A percentile compares a stretch with the other conserved stretches of the same genome.
Conservation (phyloP, 306 rosid genomes). For the Sindora glabra region DNA sequence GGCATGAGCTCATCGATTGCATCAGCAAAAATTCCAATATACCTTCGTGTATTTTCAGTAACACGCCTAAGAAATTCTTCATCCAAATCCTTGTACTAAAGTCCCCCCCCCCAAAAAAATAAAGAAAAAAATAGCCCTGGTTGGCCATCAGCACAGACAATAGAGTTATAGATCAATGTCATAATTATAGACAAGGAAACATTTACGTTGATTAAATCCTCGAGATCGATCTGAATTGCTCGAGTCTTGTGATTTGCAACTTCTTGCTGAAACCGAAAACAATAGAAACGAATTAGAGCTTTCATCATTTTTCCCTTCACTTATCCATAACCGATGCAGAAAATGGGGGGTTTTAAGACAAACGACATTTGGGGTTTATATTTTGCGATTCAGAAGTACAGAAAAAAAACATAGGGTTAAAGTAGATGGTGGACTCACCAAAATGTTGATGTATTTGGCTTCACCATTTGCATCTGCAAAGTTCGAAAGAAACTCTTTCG, state of each 20-base stretch:
- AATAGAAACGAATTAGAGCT: neutral
- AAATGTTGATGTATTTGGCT: constrained; percentile 64
- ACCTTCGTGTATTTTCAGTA: constrained; percentile 76
- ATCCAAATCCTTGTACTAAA: constrained; percentile 70
- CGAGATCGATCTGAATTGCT: constrained; percentile 73
- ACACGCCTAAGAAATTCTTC: constrained; percentile 81
- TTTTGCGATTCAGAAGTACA: neutral
- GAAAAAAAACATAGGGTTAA: neutral
- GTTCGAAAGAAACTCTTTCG: constrained; percentile 72
- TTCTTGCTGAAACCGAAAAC: constrained; percentile 56
- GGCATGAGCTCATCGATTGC: constrained; percentile 90
- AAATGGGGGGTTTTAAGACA: neutral
- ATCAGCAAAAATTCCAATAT: constrained; percentile 67
- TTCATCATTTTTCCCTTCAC: neutral
- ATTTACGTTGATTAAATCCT: constrained; percentile 59
- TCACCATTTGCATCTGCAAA: constrained; percentile 66
- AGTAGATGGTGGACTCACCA: constrained; percentile 32
- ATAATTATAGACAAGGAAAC: neutral
- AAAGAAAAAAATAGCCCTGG: neutral
- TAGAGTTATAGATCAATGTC: neutral
- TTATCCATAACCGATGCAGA: neutral
- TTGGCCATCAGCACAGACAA: neutral
- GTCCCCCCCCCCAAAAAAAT: too few species aligned
- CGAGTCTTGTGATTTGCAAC: constrained; percentile 76
- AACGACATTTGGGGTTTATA: constrained; percentile 9